Base-by-base conservation (phyloP, 2,329 filamentous ascomycete genomes). In the Mariannaea elegans region DNA sequence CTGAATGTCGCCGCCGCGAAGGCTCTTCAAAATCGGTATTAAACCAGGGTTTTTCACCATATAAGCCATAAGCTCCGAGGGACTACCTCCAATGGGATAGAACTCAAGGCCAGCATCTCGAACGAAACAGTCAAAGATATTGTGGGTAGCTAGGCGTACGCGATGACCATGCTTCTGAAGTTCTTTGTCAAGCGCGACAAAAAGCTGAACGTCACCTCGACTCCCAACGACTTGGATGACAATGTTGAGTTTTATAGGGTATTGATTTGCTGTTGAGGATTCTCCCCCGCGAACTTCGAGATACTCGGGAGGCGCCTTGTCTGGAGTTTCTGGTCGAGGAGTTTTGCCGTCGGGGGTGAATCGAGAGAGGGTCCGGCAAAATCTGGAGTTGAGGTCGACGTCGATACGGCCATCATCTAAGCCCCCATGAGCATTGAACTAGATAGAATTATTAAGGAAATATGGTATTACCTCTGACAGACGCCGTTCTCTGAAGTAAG, bases 191-290 rank as follows among this genome's bases (percentile, higher is more conserved):
- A 94, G 83, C 63, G 87, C 87, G 14, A 94, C 74, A 62, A 94
- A n/a, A 0, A 91, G 91, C 68, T 94, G 91, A 3, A 91, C 88
- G 67, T 94, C 91, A 14, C 91, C 91, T 39, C 91, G 82, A 7
- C 86, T 90, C 1, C 91, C 91, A 63, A 94, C 92, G 4, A 93
- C n/a, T 82, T 92, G 92, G 60, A 94, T 88, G 16, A 92, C 90
- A 50, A 94, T 89, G 73, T 93, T 93, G 21, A 59, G 57, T 32
- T 51, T 63, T 42, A 62, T 59, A 34, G 62, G 45, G 50, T 63
- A 50, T 64, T 54, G 38, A 64, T 42, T 4, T 51, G 62, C n/a
- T n/a, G n/a, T n/a, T n/a, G n/a, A n/a, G n/a, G n/a, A n/a, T n/a
- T n/a, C n/a, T n/a, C n/a, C n/a, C n/a, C n/a, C n/a, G n/a, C n/a